Conservation (phyloP, 2,329 filamentous ascomycete species). For the Colletotrichum siamense region DNA sequence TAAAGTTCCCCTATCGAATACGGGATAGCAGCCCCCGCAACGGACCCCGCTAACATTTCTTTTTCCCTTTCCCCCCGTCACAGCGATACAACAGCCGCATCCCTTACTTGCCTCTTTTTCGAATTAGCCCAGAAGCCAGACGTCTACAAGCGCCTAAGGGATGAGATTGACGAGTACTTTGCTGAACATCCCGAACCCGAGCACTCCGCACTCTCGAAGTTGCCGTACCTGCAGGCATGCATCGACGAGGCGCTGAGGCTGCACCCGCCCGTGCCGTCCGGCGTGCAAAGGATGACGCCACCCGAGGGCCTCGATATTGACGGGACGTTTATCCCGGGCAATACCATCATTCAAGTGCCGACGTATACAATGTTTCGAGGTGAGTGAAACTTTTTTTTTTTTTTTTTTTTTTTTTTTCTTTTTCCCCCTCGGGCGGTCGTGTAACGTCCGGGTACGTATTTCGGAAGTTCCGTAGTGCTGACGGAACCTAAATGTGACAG, state of each 20-base stretch:
- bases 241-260: slow-evolving; percentile 46
- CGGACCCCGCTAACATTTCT: background rate
- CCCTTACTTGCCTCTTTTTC: slow-evolving; percentile 22
- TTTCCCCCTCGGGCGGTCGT: background rate
- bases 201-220: slow-evolving; percentile 25
- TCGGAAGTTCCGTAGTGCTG: background rate
- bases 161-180: slow-evolving; percentile 25
- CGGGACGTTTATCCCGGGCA: slow-evolving; percentile 38
- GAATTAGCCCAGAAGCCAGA: slow-evolving; percentile 16
- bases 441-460: background rate
- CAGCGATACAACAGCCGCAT: slow-evolving; percentile 24
- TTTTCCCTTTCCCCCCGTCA: background rate
- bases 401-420: too few relatives aligned
- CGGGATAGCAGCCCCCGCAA: background rate
- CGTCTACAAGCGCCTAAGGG: background rate
- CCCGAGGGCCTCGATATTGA: slow-evolving; percentile 39
- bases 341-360: slow-evolving; percentile 36
- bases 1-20: background rate
- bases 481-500: background rate
- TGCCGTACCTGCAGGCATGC: slow-evolving; percentile 36
- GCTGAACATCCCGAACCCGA: slow-evolving; percentile 14
- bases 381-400: background rate
- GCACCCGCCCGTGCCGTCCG: slow-evolving; percentile 39
- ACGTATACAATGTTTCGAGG: slow-evolving; percentile 28
- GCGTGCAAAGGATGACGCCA: slow-evolving; percentile 39